Evolutionary conservation across 768 basidiomycete genomes (phyloP).

Genomic region (Fomitopsis serialis): DNA sequence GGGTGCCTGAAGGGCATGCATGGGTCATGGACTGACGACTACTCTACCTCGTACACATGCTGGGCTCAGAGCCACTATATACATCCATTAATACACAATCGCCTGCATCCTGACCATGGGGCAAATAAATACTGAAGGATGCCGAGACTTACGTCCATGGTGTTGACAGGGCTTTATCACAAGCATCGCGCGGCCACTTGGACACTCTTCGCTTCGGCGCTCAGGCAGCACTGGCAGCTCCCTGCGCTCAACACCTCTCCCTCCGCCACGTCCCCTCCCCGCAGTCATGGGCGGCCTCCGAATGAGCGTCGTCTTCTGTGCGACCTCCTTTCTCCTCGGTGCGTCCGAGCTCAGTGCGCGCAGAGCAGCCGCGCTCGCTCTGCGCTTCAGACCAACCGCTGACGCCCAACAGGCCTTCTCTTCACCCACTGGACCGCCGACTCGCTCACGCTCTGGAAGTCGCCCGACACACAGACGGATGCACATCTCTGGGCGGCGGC

Average conservation of each 20-base stretch:
- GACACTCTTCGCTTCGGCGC: background rate
- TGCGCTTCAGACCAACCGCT: background rate
- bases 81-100: too few relatives aligned
- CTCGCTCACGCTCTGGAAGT: slow-evolving; percentile 85
- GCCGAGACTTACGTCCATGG: too few relatives aligned
- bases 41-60: too few relatives aligned
- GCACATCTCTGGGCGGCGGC: slow-evolving; percentile 80
- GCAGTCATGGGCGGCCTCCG: slow-evolving; percentile 57
- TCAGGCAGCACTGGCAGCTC: slow-evolving; percentile 1
- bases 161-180: slow-evolving; percentile 8
- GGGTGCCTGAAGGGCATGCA: too few relatives aligned
- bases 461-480: slow-evolving; percentile 66
- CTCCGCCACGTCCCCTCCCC: slow-evolving; percentile 5
- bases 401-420: slow-evolving; percentile 49
- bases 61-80: too few relatives aligned
- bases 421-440: slow-evolving; percentile 95
- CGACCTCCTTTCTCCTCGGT: slow-evolving; percentile 81
- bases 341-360: slow-evolving; percentile 11
- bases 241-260: slow-evolving; percentile 3
- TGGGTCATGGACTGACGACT: too few relatives aligned
- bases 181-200: background rate
- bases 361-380: background rate
- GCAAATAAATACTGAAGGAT: too few relatives aligned
- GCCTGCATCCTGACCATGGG: too few relatives aligned
- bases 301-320: slow-evolving; percentile 67